These are phyloP conservation scores for Corchorus olitorius DNA, from an alignment of 345 rosid species.

Conservation along the genomic window DNA sequence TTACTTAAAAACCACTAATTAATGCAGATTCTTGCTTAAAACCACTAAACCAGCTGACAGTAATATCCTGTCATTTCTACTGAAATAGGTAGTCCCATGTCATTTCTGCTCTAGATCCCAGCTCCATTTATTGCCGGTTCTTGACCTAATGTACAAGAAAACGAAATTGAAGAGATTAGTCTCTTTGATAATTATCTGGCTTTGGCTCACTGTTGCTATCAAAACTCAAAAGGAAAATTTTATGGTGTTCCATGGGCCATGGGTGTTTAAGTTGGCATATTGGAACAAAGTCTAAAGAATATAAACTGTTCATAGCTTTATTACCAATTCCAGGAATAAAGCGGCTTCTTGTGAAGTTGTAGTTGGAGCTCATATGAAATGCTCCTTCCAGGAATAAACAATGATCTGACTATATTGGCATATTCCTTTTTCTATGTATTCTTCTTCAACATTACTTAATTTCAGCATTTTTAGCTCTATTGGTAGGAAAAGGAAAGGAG, in stretches of 20 bases:
- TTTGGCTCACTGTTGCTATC: background rate
- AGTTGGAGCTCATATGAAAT: background rate
- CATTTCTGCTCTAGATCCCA: too few species aligned
- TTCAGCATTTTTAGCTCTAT: too few species aligned
- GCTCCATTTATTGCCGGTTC: background rate
- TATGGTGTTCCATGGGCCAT: background rate
- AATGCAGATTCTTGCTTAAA: background rate
- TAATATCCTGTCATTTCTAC: too few species aligned
- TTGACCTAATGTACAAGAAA: too few species aligned
- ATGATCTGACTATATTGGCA: background rate
- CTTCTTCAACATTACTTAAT: background rate
- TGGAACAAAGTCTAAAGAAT: background rate
- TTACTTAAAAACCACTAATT: background rate
- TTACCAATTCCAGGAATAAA: background rate
- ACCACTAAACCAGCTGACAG: too few species aligned
- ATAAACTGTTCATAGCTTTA: background rate
- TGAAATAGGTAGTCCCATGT: too few species aligned
- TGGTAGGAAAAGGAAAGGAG: background rate
- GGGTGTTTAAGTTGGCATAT: background rate
- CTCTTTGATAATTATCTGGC: too few species aligned
- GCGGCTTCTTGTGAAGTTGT: background rate
- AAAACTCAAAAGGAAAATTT: background rate
- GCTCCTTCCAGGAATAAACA: background rate
- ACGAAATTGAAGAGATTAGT: too few species aligned
- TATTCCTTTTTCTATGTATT: background rate